Base-by-base conservation (phyloP, 306 rosid genomes). In the Sicyos baderoa region DNA sequence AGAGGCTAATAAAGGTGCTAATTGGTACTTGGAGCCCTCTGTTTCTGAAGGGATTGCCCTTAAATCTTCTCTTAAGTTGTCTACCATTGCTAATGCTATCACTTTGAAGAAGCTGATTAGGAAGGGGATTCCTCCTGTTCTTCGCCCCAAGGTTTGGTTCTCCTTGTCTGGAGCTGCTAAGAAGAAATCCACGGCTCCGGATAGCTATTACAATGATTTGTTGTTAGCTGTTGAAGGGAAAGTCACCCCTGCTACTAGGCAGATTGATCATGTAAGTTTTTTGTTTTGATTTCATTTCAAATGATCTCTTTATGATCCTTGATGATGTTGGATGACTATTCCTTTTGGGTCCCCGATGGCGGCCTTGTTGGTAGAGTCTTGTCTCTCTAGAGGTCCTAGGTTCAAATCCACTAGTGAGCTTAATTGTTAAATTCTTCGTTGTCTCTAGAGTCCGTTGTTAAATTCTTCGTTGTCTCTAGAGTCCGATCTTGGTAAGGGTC, bases 151-250 rank as follows among this genome's bases (percentile, higher is more conserved):
- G 96, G 86, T 94, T 35, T 94, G 99, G 99, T 90, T 94, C 82
- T 85, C 96, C 0, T 75, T 94, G 35, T 94, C 99, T 1, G 99
- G 99, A 49, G 99, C 99, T 0, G 96, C 97, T 5, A 94, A 94
- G 95, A 94, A 94, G 87, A 90, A 88, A 81, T 94, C 99, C 64
- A 94, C 97, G 0, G 99, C 83, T 40, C 99, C 99, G 13, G 99
- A 94, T 37, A 94, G 99, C 79, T 94, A 94, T 77, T 94, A 88
- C 83, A 84, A 83, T 80, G 99, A 94, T 77, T 70, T 94, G 78
- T 72, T 79, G 0, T 88, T 82, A 75, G 99, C 99, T 0, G 94
- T 90, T 14, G 97, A 90, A 17, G 97, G 91, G 72, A 94, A 86
- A 83, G 91, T 94, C 82, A 94, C 99, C 10, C 86, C 99, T 49